Base-by-base conservation (phyloP, 352 stramenopile species). In the Lagenidium giganteum region DNA sequence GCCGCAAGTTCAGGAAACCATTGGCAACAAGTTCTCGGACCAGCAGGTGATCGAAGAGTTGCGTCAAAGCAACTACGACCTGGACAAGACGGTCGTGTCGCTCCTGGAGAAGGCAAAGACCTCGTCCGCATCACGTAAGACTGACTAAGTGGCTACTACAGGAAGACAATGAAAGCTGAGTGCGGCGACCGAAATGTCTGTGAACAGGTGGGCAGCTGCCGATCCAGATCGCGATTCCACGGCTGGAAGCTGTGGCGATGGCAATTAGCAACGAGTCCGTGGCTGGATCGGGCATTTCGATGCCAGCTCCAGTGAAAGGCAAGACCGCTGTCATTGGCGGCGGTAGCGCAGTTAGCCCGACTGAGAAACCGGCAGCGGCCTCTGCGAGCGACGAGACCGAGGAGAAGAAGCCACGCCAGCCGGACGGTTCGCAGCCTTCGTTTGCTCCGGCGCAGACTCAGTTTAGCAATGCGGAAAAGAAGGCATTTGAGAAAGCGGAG, bases 31-130 rank as follows among this genome's bases (percentile, higher is more conserved):
- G 25, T 83, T 87, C 39, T 67, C 73, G 16, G 40, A 69, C 20
- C 38, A 63, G n/a, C 68, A 88, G 57, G 67, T 91, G 46, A 62
- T 69, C 4, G 69, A 87, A 22, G 74, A 83, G 47, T 54, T 93
- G 34, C 75, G 81, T 27, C 47, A 41, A 8, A 46, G 73, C 54
- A 93, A 93, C 50, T 93, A 93, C 51, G 79, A 93, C 39, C 33
- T 85, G 36, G 78, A 91, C 48, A 76, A 83, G 50, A 58, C 81
- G 0, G 76, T 91, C 12, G 67, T 89, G 24, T 70, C 67, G 38
- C 57, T 93, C 14, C 49, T 93, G 46, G 78, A 89, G 46, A 85
- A 80, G 44, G 54, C 63, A 36, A 83, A 84, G 49, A 75, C 70
- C n/a, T 54, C 59, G 20, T 61, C 64, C 13, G 45, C 39, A n/a